These are phyloP conservation scores for Lactarius indigo DNA, from an alignment of 768 basidiomycete genomes.

Conservation along the genomic window DNA sequence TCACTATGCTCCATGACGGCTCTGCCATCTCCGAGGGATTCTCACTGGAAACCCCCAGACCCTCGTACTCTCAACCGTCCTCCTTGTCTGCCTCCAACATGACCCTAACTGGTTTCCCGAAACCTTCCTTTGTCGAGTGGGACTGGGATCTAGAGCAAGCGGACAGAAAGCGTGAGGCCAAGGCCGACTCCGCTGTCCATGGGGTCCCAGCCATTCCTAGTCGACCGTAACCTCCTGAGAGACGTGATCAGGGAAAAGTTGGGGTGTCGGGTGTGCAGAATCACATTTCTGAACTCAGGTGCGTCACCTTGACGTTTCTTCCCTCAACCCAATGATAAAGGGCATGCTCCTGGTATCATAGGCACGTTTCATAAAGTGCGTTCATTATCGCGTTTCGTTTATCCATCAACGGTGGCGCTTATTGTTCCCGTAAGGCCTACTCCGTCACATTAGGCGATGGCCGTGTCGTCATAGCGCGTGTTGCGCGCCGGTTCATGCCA, in stretches of 20 bases:
- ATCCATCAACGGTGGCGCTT: conserved; percentile 1
- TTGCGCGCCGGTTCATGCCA: conserved; percentile 83
- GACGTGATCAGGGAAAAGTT: conserved; percentile 75
- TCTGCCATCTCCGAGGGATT: conserved; percentile 1
- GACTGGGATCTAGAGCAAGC: conserved; percentile 68
- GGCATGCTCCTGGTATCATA: conserved; percentile 29
- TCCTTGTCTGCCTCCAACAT: neutral
- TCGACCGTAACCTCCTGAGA: conserved; percentile 70
- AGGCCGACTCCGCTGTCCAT: conserved; percentile 59
- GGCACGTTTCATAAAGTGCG: conserved; percentile 84
- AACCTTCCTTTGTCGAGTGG: conserved; percentile 47
- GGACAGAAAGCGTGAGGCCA: conserved; percentile 63
- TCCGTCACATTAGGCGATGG: conserved; percentile 62
- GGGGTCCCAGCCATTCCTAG: conserved; percentile 63
- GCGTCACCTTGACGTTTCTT: conserved; percentile 30
- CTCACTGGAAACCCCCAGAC: conserved; percentile 11
- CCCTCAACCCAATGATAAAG: conserved; percentile 21
- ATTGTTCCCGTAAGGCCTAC: conserved; percentile 54
- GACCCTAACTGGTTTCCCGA: neutral
- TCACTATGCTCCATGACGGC: conserved; percentile 22
- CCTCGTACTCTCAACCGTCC: neutral
- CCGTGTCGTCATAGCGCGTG: conserved; percentile 67
- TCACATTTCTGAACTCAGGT: conserved; percentile 74
- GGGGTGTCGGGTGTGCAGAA: conserved; percentile 60
- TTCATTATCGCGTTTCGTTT: conserved; percentile 21